Evolutionary conservation across 2,329 filamentous ascomycete species (phyloP), one percentile per base, ranked within the genome.

Genomic region (Coniochaeta sp.): DNA sequence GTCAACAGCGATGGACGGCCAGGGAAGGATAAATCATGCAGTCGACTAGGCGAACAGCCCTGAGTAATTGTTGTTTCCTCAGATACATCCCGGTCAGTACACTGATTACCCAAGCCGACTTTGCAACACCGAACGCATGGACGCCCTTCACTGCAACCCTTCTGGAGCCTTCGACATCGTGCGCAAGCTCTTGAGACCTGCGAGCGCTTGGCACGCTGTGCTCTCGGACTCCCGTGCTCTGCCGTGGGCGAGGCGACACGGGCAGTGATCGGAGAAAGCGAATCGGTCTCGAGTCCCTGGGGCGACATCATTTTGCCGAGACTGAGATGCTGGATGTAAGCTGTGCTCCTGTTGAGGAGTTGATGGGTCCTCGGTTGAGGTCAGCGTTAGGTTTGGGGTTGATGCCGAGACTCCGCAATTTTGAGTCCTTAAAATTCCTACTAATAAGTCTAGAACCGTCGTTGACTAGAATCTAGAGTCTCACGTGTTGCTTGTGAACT

Each of bases 161-260:
- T 71, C 33, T 77, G 74, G 14, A 78, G 69, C 19, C 68, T 70
- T 62, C 76, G 76, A 67, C 77, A 79, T 24, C 77, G 69, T 33
- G 72, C 70, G 59, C 77, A 79, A 8, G 77, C 77, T 31, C 74
- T 68, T 9, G 77, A 74, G 8, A 79, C 77, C 61, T 78, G 76
- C 22, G 69, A 67, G 24, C 76, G 69, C 64, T 77, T 78, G 26
- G 54, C 19, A 14, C 54, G 28, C 3, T 57, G 31, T 22, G 54
- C 22, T 38, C 33, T 36, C 6, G 54, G 54, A 22, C 31, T 57
- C n/a, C 28, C 22, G 9, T 3, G 24, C 17, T n/a, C 47, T 31
- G 47, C 26, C 2, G 22, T 14, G 16, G 24, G 47, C 24, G 26
- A 52, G 9, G 3, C 16, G 12, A 31, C 7, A 6, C 47, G 47